phyloP scores from a whole-genome alignment of 306 rosid genomes.

The Hippophae gyantsensis region DNA sequence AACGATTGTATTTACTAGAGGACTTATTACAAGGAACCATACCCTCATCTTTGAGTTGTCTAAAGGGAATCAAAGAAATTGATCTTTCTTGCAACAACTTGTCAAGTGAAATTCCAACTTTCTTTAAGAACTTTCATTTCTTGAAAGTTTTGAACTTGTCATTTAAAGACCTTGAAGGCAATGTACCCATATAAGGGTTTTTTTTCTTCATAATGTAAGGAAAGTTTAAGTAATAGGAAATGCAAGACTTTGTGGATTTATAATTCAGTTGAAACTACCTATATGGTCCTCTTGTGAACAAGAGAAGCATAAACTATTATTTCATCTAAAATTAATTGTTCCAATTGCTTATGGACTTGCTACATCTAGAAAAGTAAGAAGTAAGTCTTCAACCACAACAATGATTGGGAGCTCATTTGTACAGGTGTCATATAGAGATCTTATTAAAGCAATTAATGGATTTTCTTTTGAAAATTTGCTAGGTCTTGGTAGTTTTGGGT shows the following conservation, averaged over 20 bases:
- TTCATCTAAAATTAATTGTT: neutral
- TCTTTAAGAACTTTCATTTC: neutral
- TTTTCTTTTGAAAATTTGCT: slow-evolving; percentile 20
- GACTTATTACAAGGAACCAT: slow-evolving; percentile 19
- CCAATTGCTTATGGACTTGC: neutral
- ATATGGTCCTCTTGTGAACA: neutral
- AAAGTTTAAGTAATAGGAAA: slow-evolving; percentile 17
- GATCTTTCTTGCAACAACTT: slow-evolving; percentile 23
- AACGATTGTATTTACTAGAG: slow-evolving; percentile 1
- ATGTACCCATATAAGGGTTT: slow-evolving; percentile 15
- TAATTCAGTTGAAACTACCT: slow-evolving; percentile 5
- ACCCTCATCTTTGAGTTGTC: slow-evolving; percentile 10
- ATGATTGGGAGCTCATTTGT: slow-evolving; percentile 3
- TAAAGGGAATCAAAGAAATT: slow-evolving; percentile 8
- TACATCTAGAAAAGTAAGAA: neutral
- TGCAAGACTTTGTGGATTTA: slow-evolving; percentile 14
- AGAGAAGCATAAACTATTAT: neutral
- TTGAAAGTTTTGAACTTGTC: slow-evolving; percentile 15
- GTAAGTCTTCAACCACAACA: neutral
- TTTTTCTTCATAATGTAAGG: slow-evolving; percentile 13
- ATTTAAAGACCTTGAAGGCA: slow-evolving; percentile 18
- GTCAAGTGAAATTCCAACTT: slow-evolving; percentile 8
- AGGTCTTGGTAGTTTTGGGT: slow-evolving; percentile 28
- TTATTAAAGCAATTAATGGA: slow-evolving; percentile 22
- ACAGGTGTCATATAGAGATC: slow-evolving; percentile 22